Base-by-base conservation (phyloP, 164 flowering plant genomes). In the Aristolochia fimbriata region DNA sequence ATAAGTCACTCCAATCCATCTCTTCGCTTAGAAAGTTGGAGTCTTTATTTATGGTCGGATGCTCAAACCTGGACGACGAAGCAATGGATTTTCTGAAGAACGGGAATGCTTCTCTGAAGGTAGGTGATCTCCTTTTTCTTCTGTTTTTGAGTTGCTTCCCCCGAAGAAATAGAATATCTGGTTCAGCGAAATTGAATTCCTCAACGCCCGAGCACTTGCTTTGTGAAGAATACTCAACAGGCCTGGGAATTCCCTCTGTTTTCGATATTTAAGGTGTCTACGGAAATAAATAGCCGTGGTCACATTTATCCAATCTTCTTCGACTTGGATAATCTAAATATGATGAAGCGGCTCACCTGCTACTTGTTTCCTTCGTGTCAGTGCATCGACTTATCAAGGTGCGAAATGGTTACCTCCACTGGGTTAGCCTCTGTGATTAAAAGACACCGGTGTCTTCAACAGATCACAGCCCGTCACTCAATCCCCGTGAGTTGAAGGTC, bases 381-480 rank as follows among this genome's bases (percentile, higher is more conserved):
- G 88, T 78, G 61, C 58, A 55, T 87, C 19, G 84, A 82, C 66
- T 55, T 85, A 47, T 79, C 88, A 15, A 82, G 95, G 72, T 87
- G 95, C 54, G 74, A 72, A 45, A 58, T 68, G 45, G 55, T 85
- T 62, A 74, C 68, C 56, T 66, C 72, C 4, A 63, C 73, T 50
- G 84, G 88, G 6, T 50, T 83, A 55, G 62, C 66, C 9, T 69
- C 84, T 6, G 71, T 85, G 10, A 61, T 80, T 22, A 54, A 61
- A 66, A 81, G 80, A 52, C 87, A 83, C 43, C 27, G 31, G 33
- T 49, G 65, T 63, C 74, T 87, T 24, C 62, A 24, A 46, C 76
- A 77, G 62, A 74, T 87, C 47, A 63, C 59, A 43, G 83, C 85
- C 6, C 79, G 84, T 51, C 65, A 83, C 66, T 70, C 75, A 58